Base-by-base conservation (phyloP, 2,329 filamentous ascomycete species). In the Beauveria sp. region DNA sequence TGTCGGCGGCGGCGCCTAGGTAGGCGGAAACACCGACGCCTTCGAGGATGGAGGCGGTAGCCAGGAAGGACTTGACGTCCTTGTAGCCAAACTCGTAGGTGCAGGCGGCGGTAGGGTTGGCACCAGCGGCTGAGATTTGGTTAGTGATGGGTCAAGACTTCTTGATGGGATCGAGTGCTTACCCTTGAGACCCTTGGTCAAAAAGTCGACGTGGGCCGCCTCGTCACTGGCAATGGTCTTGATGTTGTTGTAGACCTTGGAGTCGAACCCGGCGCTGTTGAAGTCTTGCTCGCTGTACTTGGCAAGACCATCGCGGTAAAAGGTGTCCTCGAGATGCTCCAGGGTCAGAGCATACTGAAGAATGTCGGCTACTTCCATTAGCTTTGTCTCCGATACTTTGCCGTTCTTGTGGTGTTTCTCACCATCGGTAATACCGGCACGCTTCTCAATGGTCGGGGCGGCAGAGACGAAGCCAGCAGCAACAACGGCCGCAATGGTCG, bases 11-110 rank as follows among this genome's bases (percentile, higher is more conserved):
- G 28, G 86, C 88, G 62, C 88, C 88, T 16, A 91, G 83, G 74
- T 86, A 88, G 64, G 88, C 88, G n/a, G 86, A 88, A 37, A 91
- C 81, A 72, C 88, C 88, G 62, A 90, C 81, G 68, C 84, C 88
- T 74, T 92, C 89, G 62, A 92, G 83, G 24, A 91, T 77, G 65
- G 82, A 80, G 16, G 88, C 88, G 3, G 85, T 88, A 55, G 80
- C 82, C 43, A 92, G 81, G 85, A 92, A 91, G 69, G 77, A 75
- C 24, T 78, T 76, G 53, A 86, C 86, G 67, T 85, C 82, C 55
- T 84, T 85, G 72, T 89, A 84, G 66, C 78, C 79, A 70, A 92
- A 92, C 76, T 88, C 83, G 78, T 92, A 92, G 58, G 78, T 77
- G 81, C 89, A 91, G 7, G 84, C 80, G 71, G 83, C 77, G 5